Evolutionary conservation across 2,329 filamentous ascomycete genomes (phyloP).

Genomic region (Cytospora piceicola): DNA sequence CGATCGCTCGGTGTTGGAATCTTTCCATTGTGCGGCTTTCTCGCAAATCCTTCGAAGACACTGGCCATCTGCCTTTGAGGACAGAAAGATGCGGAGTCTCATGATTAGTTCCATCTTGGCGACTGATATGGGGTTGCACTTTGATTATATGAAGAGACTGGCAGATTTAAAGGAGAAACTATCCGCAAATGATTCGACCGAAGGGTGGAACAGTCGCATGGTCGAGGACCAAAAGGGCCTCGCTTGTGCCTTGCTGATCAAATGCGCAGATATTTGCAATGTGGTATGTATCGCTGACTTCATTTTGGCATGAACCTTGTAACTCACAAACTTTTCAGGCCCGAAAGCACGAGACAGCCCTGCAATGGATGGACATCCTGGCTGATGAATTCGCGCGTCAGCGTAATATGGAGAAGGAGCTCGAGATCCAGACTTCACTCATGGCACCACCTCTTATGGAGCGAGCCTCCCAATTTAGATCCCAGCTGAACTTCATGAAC

Average conservation of each 20-base stretch:
- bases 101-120: conserved; percentile 98
- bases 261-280: conserved; percentile 98
- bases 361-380: conserved; percentile 90
- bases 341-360: conserved; percentile 78
- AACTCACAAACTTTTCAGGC: conserved; percentile 58
- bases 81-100: conserved; percentile 78
- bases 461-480: conserved; percentile 77
- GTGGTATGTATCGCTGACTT: conserved; percentile 67
- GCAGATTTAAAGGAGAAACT: conserved; percentile 80
- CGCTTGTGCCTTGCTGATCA: conserved; percentile 90
- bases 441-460: conserved; percentile 86
- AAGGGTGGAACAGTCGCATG: conserved; percentile 77
- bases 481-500: conserved; percentile 96
- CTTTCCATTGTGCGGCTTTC: conserved; percentile 96
- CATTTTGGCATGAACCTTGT: not conserved
- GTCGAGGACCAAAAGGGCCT: conserved; percentile 77
- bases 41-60: conserved; percentile 92
- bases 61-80: conserved; percentile 83
- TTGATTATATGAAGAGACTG: conserved; percentile 92
- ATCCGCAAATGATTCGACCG: conserved; percentile 65
- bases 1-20: conserved; percentile 93
- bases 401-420: conserved; percentile 85
- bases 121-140: conserved; percentile 96
- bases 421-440: conserved; percentile 85
- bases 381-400: conserved; percentile 95